These are phyloP conservation scores for Gymnopilus junonius DNA, from an alignment of 768 basidiomycete genomes.

Conservation along the genomic window DNA sequence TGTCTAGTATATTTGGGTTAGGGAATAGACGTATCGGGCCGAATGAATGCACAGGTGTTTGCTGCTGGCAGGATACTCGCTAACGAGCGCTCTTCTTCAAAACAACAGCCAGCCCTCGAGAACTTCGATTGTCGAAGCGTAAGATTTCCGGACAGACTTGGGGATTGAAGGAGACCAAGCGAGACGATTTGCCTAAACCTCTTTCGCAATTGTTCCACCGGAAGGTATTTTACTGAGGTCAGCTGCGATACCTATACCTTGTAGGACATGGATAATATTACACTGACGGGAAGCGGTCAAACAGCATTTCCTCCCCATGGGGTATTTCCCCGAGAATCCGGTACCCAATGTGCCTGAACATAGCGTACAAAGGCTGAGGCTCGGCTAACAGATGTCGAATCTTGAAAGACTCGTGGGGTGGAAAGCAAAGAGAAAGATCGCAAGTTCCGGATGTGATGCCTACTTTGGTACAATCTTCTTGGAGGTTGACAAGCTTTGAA, in stretches of 20 bases:
- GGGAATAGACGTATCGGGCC: constrained; percentile 6
- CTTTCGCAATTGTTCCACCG: not conserved
- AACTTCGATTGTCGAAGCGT: not conserved
- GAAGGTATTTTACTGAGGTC: constrained; percentile 1
- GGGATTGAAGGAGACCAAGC: not conserved
- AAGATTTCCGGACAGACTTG: constrained; percentile 5
- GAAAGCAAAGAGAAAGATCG: not conserved
- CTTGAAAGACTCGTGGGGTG: constrained; percentile 9
- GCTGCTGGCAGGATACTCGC: constrained; percentile 13
- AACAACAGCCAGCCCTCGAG: not conserved
- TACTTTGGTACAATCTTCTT: not conserved
- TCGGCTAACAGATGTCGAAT: constrained; percentile 4
- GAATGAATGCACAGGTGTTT: constrained; percentile 1
- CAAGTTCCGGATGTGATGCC: constrained; percentile 11
- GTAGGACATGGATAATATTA: constrained; percentile 2
- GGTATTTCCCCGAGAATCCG: constrained; percentile 10
- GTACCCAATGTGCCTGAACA: constrained; percentile 12
- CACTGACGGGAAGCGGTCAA: not conserved
- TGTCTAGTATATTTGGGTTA: constrained; percentile 7
- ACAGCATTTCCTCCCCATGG: constrained; percentile 16
- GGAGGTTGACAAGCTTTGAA: not conserved
- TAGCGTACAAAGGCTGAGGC: not conserved
- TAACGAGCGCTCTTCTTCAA: constrained; percentile 5
- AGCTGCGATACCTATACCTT: constrained; percentile 1
- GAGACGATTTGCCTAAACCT: not conserved